Base-by-base conservation (phyloP, 1,284 basidiomycete species). In the Vanrija pseudolonga region DNA sequence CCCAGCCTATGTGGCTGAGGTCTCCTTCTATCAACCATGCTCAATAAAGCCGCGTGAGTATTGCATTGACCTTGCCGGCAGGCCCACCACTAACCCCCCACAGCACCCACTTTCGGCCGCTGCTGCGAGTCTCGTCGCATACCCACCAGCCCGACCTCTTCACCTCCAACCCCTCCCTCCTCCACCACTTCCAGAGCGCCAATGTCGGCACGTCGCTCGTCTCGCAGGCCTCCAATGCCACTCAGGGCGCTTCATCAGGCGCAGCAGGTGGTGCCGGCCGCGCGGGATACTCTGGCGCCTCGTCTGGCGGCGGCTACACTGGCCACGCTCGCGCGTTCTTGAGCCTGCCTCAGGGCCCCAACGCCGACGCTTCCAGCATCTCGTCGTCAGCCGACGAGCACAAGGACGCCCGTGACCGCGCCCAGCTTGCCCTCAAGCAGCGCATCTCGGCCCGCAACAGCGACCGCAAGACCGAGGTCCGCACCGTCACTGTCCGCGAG, bases 81-180 rank as follows among this genome's bases (percentile, higher is more conserved):
- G 11, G n/a, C 6, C 26, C 47, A 43, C 28, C 50, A 17, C 58
- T 45, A 22, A 50, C 45, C 20, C 8, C 4, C 11, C 17, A 0
- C 60, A 76, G 74, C 47, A 64, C 67, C 43, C 72, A 74, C 57
- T 63, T 76, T 54, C 71, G 75, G 38, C 73, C 75, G 11, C 62
- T 74, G 50, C 63, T 74, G 58, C 75, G 72, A 26, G 64, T 72
- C 64, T 61, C 26, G 47, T 62, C 23, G 59, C 48, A 51, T 47
- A 50, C 59, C 1, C 50, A 53, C 51, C 59, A 61, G 42, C 70
- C 73, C 17, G 72, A 76, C 46, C 69, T 73, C 42, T 78, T 78
- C 64, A 72, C 76, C 39, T 65, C 71, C 22, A 78, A 78, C 62
- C 70, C 74, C 45, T 71, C 66, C 37, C 61, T 76, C 40, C 63